phyloP scores from a whole-genome alignment of 176 grass and related monocot genomes.

The Cymbopogon citratus region DNA sequence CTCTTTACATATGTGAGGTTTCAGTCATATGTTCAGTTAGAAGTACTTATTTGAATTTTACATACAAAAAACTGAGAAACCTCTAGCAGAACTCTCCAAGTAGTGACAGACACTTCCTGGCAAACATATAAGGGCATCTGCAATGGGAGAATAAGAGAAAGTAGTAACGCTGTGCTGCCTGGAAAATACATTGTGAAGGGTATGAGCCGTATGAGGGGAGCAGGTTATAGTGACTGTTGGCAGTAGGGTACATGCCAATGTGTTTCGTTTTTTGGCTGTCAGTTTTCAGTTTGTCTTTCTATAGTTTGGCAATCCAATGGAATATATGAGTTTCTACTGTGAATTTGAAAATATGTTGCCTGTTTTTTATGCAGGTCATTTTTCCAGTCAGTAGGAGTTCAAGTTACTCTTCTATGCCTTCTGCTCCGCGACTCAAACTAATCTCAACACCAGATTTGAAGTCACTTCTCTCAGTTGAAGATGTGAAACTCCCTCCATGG shows the following conservation, averaged over 20 bases:
- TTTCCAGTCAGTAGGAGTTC: slow-evolving; percentile 58
- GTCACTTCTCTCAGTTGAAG: slow-evolving; percentile 71
- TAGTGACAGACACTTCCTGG: neutral
- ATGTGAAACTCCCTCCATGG: slow-evolving; percentile 82
- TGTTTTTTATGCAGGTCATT: slow-evolving; percentile 53
- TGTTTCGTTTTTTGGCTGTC: slow-evolving; percentile 2
- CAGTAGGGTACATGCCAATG: neutral
- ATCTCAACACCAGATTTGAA: slow-evolving; percentile 78
- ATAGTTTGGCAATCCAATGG: neutral
- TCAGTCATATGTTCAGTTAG: slow-evolving; percentile 17
- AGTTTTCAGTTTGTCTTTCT: neutral
- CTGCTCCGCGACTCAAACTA: slow-evolving; percentile 74
- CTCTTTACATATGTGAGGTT: slow-evolving; percentile 10
- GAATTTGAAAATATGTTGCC: slow-evolving; percentile 26
- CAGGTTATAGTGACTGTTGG: neutral
- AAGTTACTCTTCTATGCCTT: slow-evolving; percentile 57
- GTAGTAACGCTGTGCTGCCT: neutral
- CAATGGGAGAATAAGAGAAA: neutral
- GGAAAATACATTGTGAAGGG: neutral
- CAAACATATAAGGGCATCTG: neutral
- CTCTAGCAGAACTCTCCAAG: neutral
- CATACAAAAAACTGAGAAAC: slow-evolving; percentile 1
- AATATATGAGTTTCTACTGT: neutral
- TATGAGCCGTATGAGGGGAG: neutral
- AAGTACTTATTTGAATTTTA: slow-evolving; percentile 11